A percentile compares a stretch with the other conserved stretches of the same genome.
Conservation (phyloP, 176 grass and related monocot species). For the Elymus sibiricus region DNA sequence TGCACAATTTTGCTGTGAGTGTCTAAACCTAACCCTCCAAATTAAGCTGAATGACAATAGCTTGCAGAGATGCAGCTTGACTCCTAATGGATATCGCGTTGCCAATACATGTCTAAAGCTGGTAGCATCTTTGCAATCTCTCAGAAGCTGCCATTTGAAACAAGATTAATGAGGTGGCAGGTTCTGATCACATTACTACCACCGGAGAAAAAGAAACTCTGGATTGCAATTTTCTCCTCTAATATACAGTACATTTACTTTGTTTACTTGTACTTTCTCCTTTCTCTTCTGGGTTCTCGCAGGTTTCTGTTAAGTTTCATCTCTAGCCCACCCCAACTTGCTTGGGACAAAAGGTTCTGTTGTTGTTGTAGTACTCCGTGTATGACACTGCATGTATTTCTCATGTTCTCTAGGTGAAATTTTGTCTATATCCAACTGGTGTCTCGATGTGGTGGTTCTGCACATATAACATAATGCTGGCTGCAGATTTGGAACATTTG, state of each 20-base stretch:
- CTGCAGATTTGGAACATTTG: too few species aligned
- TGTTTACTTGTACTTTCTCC: background rate
- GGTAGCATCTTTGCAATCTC: slow-evolving; percentile 31
- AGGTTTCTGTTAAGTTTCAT: too few species aligned
- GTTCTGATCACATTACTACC: slow-evolving; percentile 17
- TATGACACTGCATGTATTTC: background rate
- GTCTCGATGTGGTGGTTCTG: slow-evolving; percentile 1
- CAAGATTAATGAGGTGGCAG: slow-evolving; percentile 14
- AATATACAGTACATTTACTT: background rate
- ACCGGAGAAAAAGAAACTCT: slow-evolving; percentile 7
- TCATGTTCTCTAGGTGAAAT: background rate
- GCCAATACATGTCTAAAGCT: slow-evolving; percentile 22
- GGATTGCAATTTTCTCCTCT: background rate
- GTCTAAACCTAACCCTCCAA: slow-evolving; percentile 22
- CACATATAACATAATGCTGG: background rate
- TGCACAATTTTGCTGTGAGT: slow-evolving; percentile 12
- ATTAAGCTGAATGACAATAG: slow-evolving; percentile 40
- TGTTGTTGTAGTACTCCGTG: background rate
- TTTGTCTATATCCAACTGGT: background rate
- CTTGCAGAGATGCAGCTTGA: slow-evolving; percentile 27
- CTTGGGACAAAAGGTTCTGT: too few species aligned
- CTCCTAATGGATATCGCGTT: background rate
- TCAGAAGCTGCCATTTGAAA: slow-evolving; percentile 36
- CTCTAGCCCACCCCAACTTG: too few species aligned
- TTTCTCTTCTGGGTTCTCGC: too few species aligned